Conservation (phyloP, 2,329 filamentous ascomycete genomes). For the Sporothrix phasma region DNA sequence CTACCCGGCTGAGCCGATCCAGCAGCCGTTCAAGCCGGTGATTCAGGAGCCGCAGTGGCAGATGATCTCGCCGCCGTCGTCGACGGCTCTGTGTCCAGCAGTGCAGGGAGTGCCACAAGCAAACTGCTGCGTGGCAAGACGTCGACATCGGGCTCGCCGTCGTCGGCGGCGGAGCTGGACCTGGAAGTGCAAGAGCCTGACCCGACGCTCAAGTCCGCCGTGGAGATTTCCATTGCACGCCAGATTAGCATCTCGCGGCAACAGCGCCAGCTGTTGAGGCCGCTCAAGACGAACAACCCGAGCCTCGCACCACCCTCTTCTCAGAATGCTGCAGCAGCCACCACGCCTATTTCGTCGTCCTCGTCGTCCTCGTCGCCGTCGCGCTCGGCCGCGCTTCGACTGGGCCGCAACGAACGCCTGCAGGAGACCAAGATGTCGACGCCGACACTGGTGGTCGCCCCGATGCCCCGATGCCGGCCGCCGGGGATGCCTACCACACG, state of each 20-base stretch:
- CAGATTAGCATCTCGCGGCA: constrained; percentile 56
- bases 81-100: not conserved
- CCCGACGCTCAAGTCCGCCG: constrained; percentile 41
- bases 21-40: constrained; percentile 26
- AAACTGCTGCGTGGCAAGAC: not conserved
- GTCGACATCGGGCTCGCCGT: constrained; percentile 13
- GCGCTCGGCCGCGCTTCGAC: constrained; percentile 16
- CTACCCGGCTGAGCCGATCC: constrained; percentile 14
- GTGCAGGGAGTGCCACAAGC: constrained; percentile 16
- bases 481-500: constrained; percentile 12
- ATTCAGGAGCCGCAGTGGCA: constrained; percentile 38
- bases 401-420: constrained; percentile 28
- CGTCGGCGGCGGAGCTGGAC: constrained; percentile 28
- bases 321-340: not conserved
- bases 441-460: constrained; percentile 36
- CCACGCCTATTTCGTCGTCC: not conserved
- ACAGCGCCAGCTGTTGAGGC: constrained; percentile 49
- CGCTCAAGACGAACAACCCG: constrained; percentile 34
- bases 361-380: constrained; percentile 9
- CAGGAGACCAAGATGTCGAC: constrained; percentile 34
- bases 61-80: constrained; percentile 34
- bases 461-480: constrained; percentile 12
- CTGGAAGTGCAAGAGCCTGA: constrained; percentile 32
- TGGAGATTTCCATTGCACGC: constrained; percentile 57
- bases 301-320: constrained; percentile 9